Conservation (phyloP, 768 basidiomycete genomes). For the Lyophyllum semitale region DNA sequence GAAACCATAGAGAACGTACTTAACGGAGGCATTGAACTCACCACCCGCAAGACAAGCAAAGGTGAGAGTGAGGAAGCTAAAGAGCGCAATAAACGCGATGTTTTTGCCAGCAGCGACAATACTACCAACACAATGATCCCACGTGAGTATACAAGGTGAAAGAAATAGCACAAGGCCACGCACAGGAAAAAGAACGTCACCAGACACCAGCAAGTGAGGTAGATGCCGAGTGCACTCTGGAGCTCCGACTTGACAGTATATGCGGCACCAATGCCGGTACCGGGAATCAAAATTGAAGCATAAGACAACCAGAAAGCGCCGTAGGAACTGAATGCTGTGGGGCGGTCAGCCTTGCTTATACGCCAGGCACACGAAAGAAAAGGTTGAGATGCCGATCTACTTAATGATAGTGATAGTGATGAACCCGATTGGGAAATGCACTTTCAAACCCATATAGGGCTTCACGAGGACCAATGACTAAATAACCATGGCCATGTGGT, state of each 20-base stretch:
- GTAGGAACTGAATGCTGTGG: conserved; percentile 74
- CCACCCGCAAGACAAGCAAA: conserved; percentile 45
- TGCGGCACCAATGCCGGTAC: conserved; percentile 58
- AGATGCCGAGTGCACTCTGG: conserved; percentile 66
- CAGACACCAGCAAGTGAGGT: conserved; percentile 72
- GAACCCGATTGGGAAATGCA: too few species aligned
- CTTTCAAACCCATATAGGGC: too few species aligned
- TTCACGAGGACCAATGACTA: too few species aligned
- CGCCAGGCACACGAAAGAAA: too few species aligned
- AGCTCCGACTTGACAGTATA: conserved; percentile 46
- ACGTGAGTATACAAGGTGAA: background rate
- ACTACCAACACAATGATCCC: conserved; percentile 33
- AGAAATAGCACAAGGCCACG: conserved; percentile 20
- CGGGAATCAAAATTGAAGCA: conserved; percentile 71
- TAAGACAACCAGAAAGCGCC: conserved; percentile 92
- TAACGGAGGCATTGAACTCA: conserved; percentile 28
- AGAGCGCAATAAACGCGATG: conserved; percentile 39
- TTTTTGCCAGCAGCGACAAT: conserved; percentile 39
- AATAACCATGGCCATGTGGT: too few species aligned
- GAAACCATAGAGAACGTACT: conserved; percentile 24
- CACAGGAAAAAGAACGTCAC: conserved; percentile 72
- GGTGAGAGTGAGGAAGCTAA: conserved; percentile 38
- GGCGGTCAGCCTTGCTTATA: conserved; percentile 3
- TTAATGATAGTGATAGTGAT: too few species aligned
- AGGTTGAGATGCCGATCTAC: too few species aligned